Percentiles rank a stretch among this genome's conserved stretches.
phyloP scores from a whole-genome alignment of 192 early-diverging fungal species.

The Physocladia obscura region DNA sequence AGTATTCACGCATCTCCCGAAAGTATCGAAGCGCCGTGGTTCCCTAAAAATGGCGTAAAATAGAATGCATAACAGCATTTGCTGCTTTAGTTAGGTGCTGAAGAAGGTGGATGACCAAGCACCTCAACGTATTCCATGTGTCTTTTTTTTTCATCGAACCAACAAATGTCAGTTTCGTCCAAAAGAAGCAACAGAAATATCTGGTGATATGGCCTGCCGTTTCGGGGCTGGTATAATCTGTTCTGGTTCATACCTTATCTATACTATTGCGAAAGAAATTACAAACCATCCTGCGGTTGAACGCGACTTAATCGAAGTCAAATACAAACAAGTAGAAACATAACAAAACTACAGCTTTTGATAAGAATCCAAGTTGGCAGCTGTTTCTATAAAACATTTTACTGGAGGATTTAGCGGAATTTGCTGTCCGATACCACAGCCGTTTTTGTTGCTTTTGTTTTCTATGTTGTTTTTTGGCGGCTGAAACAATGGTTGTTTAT shows the following conservation, averaged over 20 bases:
- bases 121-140: not conserved
- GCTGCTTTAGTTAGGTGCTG: not conserved
- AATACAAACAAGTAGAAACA: not conserved
- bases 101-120: not conserved
- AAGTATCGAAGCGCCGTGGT: conserved; percentile 35
- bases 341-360: conserved; percentile 23
- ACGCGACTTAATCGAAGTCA: too few relatives aligned
- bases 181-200: not conserved
- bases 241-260: conserved; percentile 6
- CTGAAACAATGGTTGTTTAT: too few relatives aligned
- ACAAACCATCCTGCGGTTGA: not conserved
- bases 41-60: not conserved
- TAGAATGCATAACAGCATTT: not conserved
- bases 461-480: too few relatives aligned
- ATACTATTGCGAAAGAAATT: not conserved
- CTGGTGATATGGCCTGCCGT: not conserved
- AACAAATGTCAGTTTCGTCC: conserved; percentile 10
- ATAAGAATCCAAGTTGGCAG: not conserved
- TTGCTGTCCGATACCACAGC: too few relatives aligned
- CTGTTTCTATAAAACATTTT: not conserved
- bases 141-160: too few relatives aligned
- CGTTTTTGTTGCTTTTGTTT: too few relatives aligned
- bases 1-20: conserved; percentile 76
- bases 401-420: not conserved
- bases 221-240: conserved; percentile 5